phyloP scores from a whole-genome alignment of 306 rosid genomes.

The Cucumis cinereus region DNA sequence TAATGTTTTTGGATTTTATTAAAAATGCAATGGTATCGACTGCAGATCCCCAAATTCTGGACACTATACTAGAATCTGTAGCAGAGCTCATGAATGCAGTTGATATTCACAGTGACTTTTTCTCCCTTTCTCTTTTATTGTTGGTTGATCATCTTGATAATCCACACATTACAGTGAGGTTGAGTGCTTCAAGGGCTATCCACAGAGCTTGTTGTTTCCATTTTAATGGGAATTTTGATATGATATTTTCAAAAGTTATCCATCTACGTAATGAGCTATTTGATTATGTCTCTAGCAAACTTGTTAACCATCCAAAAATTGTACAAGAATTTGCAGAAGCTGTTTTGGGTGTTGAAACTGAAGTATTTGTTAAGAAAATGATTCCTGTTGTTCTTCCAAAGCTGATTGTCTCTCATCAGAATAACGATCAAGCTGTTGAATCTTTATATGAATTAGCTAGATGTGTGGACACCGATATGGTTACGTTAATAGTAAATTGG shows the following conservation, averaged over 20 bases:
- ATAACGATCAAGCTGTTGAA: constrained; percentile 50
- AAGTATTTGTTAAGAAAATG: constrained; percentile 61
- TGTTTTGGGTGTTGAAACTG: constrained; percentile 66
- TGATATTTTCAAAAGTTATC: constrained; percentile 51
- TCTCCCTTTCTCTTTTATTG: constrained; percentile 52
- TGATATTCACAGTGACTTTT: constrained; percentile 43
- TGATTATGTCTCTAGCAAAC: constrained; percentile 59
- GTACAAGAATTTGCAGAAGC: constrained; percentile 88
- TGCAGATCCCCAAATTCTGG: constrained; percentile 42
- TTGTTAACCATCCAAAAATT: constrained; percentile 49
- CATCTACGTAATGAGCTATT: constrained; percentile 60
- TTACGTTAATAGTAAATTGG: constrained; percentile 49
- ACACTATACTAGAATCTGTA: constrained; percentile 66
- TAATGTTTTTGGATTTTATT: constrained; percentile 42
- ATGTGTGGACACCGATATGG: constrained; percentile 58
- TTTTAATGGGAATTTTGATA: constrained; percentile 56
- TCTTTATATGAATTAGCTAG: constrained; percentile 64
- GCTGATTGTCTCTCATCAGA: constrained; percentile 74
- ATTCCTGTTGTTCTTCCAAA: constrained; percentile 89
- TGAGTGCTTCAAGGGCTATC: constrained; percentile 71
- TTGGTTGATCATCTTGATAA: constrained; percentile 88
- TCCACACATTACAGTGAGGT: constrained; percentile 52
- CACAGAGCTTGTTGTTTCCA: constrained; percentile 60
- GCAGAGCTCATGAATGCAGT: constrained; percentile 72
- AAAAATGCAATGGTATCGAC: constrained; percentile 38